Evolutionary conservation across 805 yeast species (phyloP).

Genomic region (Ogataea philodendri): DNA sequence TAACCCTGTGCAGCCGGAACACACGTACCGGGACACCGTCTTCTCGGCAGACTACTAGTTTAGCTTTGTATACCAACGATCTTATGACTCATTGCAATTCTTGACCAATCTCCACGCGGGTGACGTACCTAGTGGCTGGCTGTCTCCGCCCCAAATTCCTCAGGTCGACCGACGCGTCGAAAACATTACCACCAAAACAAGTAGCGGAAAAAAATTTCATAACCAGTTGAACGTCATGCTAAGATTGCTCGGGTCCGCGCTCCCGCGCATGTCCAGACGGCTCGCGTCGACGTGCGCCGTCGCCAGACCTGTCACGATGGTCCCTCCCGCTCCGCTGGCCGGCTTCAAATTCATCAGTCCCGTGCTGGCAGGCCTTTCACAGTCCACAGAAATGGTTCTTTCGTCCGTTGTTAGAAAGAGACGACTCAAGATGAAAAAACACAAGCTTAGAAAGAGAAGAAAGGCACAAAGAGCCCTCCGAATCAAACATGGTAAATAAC

Average conservation of each 20-base stretch:
- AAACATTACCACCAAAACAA: background rate
- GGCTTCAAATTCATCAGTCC: conserved; percentile 11
- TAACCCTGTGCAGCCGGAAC: conserved; percentile 5
- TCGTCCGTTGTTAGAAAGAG: conserved; percentile 82
- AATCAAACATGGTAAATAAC: conserved; percentile 56
- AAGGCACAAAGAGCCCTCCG: conserved; percentile 82
- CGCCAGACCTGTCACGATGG: background rate
- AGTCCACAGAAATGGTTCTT: conserved; percentile 34
- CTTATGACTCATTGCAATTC: conserved; percentile 4
- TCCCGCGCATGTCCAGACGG: conserved; percentile 8
- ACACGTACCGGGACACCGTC: conserved; percentile 15
- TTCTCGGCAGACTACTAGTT: conserved; percentile 19
- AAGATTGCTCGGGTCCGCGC: conserved; percentile 6
- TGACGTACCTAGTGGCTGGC: background rate
- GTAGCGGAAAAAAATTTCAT: conserved; percentile 7
- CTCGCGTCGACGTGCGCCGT: conserved; percentile 7
- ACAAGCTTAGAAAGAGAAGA: conserved; percentile 95
- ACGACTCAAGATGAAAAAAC: conserved; percentile 95
- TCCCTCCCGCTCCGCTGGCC: conserved; percentile 3
- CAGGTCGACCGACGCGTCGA: conserved; percentile 13
- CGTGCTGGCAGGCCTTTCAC: conserved; percentile 7
- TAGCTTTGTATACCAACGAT: background rate
- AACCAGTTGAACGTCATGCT: conserved; percentile 3
- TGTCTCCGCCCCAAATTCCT: background rate
- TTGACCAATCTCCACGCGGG: no score